Percentiles rank a stretch among this genome's conserved stretches.
Conservation (phyloP, 345 rosid species). For the Brassica nigra region DNA sequence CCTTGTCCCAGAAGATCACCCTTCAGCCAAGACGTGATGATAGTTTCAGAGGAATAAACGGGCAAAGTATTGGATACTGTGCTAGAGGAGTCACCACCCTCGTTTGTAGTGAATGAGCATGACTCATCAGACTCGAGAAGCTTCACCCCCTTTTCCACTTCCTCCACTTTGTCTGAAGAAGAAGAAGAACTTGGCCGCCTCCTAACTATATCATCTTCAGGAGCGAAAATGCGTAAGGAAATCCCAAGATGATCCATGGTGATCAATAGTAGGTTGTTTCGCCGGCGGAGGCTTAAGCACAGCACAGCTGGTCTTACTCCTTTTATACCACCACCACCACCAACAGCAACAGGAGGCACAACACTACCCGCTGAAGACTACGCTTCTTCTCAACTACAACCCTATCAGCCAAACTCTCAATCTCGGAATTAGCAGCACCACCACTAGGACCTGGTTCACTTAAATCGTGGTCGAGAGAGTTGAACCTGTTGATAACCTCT, state of each 20-base stretch:
- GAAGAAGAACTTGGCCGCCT: constrained; percentile 16
- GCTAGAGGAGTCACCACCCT: too few relatives aligned
- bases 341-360: too few relatives aligned
- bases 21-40: constrained; percentile 63
- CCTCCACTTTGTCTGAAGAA: constrained; percentile 38
- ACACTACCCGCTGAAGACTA: too few relatives aligned
- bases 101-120: constrained; percentile 40
- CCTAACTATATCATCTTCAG: constrained; percentile 35
- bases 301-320: constrained; percentile 61
- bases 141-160: constrained; percentile 19
- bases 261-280: constrained; percentile 48
- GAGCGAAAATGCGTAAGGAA: constrained; percentile 50
- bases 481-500: constrained; percentile 52
- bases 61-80: too few relatives aligned
- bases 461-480: constrained; percentile 41
- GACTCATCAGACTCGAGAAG: constrained; percentile 45
- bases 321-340: constrained; percentile 45
- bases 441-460: constrained; percentile 37
- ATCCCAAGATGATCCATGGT: constrained; percentile 73
- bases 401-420: not conserved
- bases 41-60: constrained; percentile 29
- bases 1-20: constrained; percentile 85
- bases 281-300: constrained; percentile 67
- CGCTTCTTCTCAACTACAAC: not conserved
- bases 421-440: constrained; percentile 24